Conservation (phyloP, 805 yeast species). For the Diddensiella transvaalensis region DNA sequence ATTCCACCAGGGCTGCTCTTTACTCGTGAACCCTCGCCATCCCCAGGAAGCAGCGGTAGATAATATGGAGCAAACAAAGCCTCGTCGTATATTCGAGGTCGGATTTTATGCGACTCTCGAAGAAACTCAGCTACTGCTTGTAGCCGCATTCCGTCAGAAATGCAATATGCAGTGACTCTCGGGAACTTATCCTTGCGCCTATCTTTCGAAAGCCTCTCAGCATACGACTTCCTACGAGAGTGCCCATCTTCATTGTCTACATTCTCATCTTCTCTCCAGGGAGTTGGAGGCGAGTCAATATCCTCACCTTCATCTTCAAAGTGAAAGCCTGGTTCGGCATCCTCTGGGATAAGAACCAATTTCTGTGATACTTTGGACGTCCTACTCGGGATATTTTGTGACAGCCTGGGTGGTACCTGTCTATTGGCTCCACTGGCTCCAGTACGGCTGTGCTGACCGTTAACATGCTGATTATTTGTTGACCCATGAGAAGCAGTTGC, state of each 20-base stretch:
- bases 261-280: slow-evolving; percentile 38
- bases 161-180: slow-evolving; percentile 87
- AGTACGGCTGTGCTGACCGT: too few species aligned
- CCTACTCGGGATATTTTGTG: slow-evolving; percentile 41
- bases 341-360: slow-evolving; percentile 76
- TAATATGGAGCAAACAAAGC: slow-evolving; percentile 89
- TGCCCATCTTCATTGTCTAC: slow-evolving; percentile 31
- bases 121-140: slow-evolving; percentile 61
- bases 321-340: slow-evolving; percentile 19
- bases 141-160: slow-evolving; percentile 77
- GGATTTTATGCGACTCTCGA: slow-evolving; percentile 67
- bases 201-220: slow-evolving; percentile 41
- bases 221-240: slow-evolving; percentile 26
- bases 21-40: slow-evolving; percentile 39
- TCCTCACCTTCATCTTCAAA: slow-evolving; percentile 26
- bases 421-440: not conserved
- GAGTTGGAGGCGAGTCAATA: slow-evolving; percentile 25
- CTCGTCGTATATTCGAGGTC: slow-evolving; percentile 86
- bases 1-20: slow-evolving; percentile 37
- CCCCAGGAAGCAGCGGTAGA: slow-evolving; percentile 80
- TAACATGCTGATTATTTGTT: not conserved
- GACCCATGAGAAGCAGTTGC: not conserved
- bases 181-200: slow-evolving; percentile 61
- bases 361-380: slow-evolving; percentile 84
- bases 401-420: slow-evolving; percentile 15